These are phyloP conservation scores for Elaeagnus macrophylla DNA, from an alignment of 306 rosid genomes.

Conservation along the genomic window DNA sequence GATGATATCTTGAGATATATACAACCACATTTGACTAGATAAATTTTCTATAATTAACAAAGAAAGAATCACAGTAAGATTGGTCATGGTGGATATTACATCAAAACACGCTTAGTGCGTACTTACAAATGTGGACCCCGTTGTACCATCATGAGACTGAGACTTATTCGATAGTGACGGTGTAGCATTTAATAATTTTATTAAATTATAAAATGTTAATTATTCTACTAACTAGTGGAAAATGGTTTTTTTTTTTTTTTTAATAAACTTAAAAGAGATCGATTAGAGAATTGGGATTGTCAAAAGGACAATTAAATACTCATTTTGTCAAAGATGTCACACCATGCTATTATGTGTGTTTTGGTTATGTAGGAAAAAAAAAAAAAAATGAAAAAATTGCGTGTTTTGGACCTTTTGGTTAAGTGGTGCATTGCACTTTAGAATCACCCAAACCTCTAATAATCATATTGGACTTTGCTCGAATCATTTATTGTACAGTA, in stretches of 20 bases:
- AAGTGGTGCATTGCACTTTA: constrained; percentile 33
- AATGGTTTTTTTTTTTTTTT: too few species aligned
- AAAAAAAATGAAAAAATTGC: too few species aligned
- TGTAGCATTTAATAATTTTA: constrained; percentile 13
- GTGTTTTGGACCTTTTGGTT: too few species aligned
- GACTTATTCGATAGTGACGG: constrained; percentile 33
- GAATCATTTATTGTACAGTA: too few species aligned
- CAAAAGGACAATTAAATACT: constrained; percentile 26
- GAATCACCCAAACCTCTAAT: constrained; percentile 15
- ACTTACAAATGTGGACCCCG: constrained; percentile 33
- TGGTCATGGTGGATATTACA: constrained; percentile 7
- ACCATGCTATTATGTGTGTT: not conserved
- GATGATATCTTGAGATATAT: too few species aligned
- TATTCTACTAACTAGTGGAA: not conserved
- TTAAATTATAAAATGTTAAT: not conserved
- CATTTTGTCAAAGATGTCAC: constrained; percentile 27
- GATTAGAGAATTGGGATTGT: constrained; percentile 36
- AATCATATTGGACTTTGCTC: too few species aligned
- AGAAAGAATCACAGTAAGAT: too few species aligned
- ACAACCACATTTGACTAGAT: too few species aligned
- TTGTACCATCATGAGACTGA: constrained; percentile 13
- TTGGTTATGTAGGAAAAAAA: too few species aligned
- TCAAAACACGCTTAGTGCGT: constrained; percentile 25
- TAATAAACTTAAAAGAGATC: not conserved
- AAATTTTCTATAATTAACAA: too few species aligned